A percentile compares a stretch with the other conserved stretches of the same genome.
Evolutionary conservation across 163 green algal genomes (phyloP).

Genomic region (Scenedesmus sp.): DNA sequence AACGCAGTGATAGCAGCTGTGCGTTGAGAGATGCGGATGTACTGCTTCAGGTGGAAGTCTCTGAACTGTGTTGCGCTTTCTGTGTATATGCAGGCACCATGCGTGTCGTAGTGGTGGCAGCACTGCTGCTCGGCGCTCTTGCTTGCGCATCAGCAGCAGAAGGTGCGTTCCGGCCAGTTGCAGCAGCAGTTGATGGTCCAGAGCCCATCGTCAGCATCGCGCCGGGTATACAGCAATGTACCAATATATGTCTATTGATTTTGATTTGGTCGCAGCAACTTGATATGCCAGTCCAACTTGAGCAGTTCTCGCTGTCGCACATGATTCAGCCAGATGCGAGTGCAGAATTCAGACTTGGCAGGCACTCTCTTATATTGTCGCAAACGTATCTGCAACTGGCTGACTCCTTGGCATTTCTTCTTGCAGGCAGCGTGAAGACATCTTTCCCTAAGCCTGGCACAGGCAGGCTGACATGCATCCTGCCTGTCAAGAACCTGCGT

Average conservation of each 20-base stretch:
- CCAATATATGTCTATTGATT: background rate
- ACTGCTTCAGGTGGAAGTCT: background rate
- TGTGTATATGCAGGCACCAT: background rate
- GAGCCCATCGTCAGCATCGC: background rate
- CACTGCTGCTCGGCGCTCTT: background rate
- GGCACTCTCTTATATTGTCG: too few relatives aligned
- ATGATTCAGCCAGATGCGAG: background rate
- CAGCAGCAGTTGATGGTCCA: background rate
- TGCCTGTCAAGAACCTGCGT: conserved; percentile 31
- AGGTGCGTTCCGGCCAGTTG: background rate
- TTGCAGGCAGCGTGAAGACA: background rate
- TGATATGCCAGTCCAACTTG: background rate
- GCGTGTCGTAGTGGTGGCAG: conserved; percentile 8
- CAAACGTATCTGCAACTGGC: too few relatives aligned
- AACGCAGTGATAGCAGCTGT: background rate
- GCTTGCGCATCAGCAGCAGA: background rate
- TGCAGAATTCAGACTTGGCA: too few relatives aligned
- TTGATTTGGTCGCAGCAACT: background rate
- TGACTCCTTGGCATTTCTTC: too few relatives aligned
- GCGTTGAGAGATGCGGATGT: background rate
- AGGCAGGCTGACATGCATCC: conserved; percentile 45
- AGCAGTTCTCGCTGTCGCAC: background rate
- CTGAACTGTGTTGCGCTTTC: background rate
- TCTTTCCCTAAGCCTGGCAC: conserved; percentile 31
- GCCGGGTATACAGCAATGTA: background rate